Base-by-base conservation (phyloP, 148 eudicot species). In the Fagopyrum esculentum region DNA sequence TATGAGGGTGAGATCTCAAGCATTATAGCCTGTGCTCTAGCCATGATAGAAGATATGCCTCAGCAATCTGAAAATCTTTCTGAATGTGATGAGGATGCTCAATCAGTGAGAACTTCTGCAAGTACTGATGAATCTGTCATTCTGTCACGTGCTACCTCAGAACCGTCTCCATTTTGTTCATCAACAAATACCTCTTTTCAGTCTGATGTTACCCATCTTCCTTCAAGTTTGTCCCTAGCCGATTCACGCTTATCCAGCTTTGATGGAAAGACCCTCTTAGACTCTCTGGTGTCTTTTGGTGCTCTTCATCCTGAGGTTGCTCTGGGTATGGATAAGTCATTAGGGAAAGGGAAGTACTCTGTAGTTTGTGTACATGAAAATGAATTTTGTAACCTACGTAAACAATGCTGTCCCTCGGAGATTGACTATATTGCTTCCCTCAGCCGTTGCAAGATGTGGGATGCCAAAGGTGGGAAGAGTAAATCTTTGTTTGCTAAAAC, bases 381-480 rank as follows among this genome's bases (percentile, higher is more conserved):
- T 73, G 84, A 87, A 74, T 95, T 95, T 57, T 87, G 81, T 54
- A 83, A 79, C 69, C 84, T 95, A 73, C 85, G 96, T 43, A 76
- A 78, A 73, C 83, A 79, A 59, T 95, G 93, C 76, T 92, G 96
- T 71, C 89, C 92, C 13, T 92, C 96, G 3, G 98, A 95, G 80
- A 78, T 87, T 69, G 92, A 89, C 80, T 95, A 88, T 80, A 92
- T 95, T 76, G 88, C 97, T 77, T 95, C 98, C 45, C 83, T 95
- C 56, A 85, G 96, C 84, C 96, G 97, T 43, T 92, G 98, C 81
- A 90, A 81, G 85, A 81, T 78, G 66, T 95, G 98, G 98, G 91
- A 95, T 78, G 98, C 98, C 44, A 92, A 95, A 85, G 98, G 98
- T 78, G 98, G 98, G 52, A 92, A 92, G 86, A 95, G 97, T 82